Conservation (phyloP, 805 yeast genomes). For the Lipomyces yamadae region DNA sequence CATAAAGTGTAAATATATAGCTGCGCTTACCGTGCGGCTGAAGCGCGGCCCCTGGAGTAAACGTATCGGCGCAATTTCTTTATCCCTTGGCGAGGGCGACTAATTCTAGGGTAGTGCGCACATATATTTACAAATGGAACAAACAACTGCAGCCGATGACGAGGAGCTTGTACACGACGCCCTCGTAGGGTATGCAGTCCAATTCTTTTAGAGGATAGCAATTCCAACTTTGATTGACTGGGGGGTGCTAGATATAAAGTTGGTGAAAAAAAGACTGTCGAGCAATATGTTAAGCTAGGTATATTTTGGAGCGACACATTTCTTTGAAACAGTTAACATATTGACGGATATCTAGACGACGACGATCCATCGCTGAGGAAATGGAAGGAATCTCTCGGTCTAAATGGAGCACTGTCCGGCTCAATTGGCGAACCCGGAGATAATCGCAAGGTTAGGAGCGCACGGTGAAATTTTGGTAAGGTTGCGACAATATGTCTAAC, state of each 20-base stretch:
- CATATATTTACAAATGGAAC: neutral
- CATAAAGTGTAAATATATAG: too few relatives aligned
- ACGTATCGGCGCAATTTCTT: neutral
- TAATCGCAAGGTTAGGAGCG: conserved; percentile 50
- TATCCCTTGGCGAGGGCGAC: too few relatives aligned
- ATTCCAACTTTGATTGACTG: neutral
- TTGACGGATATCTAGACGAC: conserved; percentile 57
- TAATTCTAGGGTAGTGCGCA: neutral
- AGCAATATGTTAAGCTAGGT: conserved; percentile 71
- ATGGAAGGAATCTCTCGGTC: conserved; percentile 89
- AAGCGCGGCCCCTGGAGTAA: too few relatives aligned
- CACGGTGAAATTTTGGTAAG: neutral
- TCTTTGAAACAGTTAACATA: neutral
- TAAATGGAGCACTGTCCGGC: conserved; percentile 42
- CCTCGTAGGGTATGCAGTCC: conserved; percentile 21
- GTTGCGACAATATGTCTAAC: neutral
- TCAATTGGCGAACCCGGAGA: conserved; percentile 72
- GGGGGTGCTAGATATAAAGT: conserved; percentile 53
- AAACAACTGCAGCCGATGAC: conserved; percentile 3
- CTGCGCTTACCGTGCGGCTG: too few relatives aligned
- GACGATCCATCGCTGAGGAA: conserved; percentile 87
- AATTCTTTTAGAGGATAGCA: neutral
- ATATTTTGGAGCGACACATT: neutral
- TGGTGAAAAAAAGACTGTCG: conserved; percentile 73
- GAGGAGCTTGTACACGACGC: conserved; percentile 31